Percentiles rank a stretch among this genome's conserved stretches.
Conservation (phyloP, 441 rosid species). For the Sinapis alba region DNA sequence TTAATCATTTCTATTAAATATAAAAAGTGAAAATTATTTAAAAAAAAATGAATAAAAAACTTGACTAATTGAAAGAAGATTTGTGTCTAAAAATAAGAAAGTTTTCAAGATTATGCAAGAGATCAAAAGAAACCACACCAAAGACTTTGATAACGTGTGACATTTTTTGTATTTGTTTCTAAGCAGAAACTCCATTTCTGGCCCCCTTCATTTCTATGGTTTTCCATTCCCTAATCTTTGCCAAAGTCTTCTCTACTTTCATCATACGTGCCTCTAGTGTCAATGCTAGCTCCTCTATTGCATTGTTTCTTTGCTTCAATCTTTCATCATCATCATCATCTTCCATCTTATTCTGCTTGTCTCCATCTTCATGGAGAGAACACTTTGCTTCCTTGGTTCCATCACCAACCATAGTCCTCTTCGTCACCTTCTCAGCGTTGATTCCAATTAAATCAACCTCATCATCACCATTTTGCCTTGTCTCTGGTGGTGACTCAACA, state of each 20-base stretch:
- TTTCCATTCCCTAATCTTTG: neutral
- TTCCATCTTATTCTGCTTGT: neutral
- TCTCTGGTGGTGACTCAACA: neutral
- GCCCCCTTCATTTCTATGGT: neutral
- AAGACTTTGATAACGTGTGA: neutral
- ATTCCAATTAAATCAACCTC: neutral
- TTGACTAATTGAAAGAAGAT: too few species aligned
- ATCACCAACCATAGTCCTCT: neutral
- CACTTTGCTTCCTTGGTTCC: neutral
- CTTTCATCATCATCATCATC: neutral
- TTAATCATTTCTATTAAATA: too few species aligned
- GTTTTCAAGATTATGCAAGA: neutral
- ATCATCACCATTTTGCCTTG: neutral
- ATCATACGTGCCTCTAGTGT: constrained; percentile 4
- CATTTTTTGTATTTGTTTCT: neutral
- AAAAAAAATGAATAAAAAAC: too few species aligned
- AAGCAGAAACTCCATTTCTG: neutral
- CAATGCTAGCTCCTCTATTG: neutral
- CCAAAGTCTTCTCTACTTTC: neutral
- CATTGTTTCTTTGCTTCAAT: neutral
- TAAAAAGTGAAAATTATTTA: too few species aligned
- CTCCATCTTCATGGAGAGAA: neutral
- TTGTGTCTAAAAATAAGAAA: too few species aligned
- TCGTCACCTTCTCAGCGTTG: neutral
- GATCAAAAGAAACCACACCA: neutral